phyloP scores from a whole-genome alignment of 495 filamentous ascomycete genomes.

The Penicillium goetzii region DNA sequence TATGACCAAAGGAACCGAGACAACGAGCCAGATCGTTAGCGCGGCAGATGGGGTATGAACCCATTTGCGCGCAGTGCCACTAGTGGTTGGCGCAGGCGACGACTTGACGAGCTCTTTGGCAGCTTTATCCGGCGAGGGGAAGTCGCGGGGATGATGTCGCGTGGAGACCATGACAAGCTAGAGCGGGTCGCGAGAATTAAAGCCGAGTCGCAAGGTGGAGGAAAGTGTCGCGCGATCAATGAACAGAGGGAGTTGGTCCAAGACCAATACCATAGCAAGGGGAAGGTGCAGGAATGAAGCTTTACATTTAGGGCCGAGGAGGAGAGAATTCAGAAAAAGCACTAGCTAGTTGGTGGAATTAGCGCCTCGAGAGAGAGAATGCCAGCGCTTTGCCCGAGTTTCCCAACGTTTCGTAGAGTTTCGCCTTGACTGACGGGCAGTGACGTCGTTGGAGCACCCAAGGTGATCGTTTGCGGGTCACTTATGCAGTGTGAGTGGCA shows the following conservation, averaged over 20 bases:
- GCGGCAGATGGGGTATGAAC: conserved; percentile 68
- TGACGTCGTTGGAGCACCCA: conserved; percentile 31
- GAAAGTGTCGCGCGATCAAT: conserved; percentile 8
- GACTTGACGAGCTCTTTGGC: conserved; percentile 32
- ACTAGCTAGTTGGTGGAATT: too few relatives aligned
- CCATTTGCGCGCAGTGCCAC: conserved; percentile 49
- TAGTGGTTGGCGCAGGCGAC: conserved; percentile 33
- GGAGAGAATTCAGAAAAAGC: neutral
- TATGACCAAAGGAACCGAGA: conserved; percentile 79
- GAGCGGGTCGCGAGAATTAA: neutral
- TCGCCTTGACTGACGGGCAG: conserved; percentile 26
- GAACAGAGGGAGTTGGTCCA: neutral
- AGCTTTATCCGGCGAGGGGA: conserved; percentile 41
- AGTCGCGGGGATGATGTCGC: conserved; percentile 53
- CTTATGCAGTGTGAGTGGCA: conserved; percentile 3
- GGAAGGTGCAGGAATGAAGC: conserved; percentile 9
- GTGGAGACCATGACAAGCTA: conserved; percentile 53
- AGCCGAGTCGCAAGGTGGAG: neutral
- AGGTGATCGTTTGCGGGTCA: conserved; percentile 28
- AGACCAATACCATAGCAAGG: neutral
- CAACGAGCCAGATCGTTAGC: conserved; percentile 71
- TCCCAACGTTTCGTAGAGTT: neutral
- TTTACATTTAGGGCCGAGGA: neutral
- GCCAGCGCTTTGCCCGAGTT: neutral
- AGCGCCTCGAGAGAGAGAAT: neutral